Percentiles rank a stretch among this genome's conserved stretches.
Evolutionary conservation across 2,329 filamentous ascomycete species (phyloP).

Genomic region (Teratosphaeria destructans): DNA sequence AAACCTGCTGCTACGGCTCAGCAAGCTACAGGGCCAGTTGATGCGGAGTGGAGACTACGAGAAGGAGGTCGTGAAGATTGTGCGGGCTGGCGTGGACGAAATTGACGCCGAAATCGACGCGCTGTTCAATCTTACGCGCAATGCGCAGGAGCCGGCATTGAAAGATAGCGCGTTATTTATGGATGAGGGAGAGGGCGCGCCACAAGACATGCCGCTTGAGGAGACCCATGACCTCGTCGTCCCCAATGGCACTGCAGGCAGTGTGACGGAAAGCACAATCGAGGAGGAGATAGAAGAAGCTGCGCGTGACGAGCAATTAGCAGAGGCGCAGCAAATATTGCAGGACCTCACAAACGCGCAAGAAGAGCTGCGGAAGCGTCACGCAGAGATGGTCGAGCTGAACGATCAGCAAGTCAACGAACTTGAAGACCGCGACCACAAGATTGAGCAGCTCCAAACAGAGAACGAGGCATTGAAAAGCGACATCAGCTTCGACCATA

Average conservation of each 20-base stretch:
- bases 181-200: conserved; percentile 14
- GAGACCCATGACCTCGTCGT: conserved; percentile 6
- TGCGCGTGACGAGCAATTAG: conserved; percentile 17
- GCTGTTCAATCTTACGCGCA: conserved; percentile 16
- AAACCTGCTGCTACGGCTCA: conserved; percentile 28
- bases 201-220: neutral
- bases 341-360: conserved; percentile 20
- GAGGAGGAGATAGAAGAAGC: conserved; percentile 1
- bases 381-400: conserved; percentile 23
- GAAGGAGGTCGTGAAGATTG: conserved; percentile 15
- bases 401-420: conserved; percentile 20
- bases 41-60: conserved; percentile 19
- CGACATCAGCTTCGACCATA: conserved; percentile 29
- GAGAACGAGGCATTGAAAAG: conserved; percentile 29
- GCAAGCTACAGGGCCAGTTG: conserved; percentile 26
- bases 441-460: conserved; percentile 22
- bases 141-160: conserved; percentile 7
- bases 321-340: conserved; percentile 21
- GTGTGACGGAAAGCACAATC: conserved; percentile 2
- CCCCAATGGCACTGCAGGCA: conserved; percentile 1
- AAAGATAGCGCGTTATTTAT: conserved; percentile 25
- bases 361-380: conserved; percentile 22
- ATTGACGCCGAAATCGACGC: conserved; percentile 23
- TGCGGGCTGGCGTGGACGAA: conserved; percentile 20
- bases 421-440: conserved; percentile 21